phyloP scores from a whole-genome alignment of 1,284 basidiomycete genomes.

The Ganoderma boninense region DNA sequence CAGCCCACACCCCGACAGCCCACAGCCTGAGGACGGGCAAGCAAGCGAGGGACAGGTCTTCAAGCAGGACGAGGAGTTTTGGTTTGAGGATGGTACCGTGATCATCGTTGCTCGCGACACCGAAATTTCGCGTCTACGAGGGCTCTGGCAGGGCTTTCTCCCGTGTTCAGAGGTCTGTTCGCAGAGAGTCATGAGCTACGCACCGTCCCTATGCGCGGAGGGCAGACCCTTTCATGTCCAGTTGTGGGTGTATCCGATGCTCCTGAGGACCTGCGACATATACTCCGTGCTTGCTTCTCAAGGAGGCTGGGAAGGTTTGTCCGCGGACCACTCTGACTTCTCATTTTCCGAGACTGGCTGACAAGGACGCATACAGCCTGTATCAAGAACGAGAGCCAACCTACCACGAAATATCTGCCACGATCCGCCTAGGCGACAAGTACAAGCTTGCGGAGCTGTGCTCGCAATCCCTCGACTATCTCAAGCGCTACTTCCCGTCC shows the following conservation, averaged over 20 bases:
- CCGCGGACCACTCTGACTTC: neutral
- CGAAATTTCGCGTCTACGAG: slow-evolving; percentile 17
- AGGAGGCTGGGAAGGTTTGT: neutral
- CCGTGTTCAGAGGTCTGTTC: slow-evolving; percentile 21
- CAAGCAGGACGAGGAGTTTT: slow-evolving; percentile 17
- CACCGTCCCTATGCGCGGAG: neutral
- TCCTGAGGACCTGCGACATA: slow-evolving; percentile 7
- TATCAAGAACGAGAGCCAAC: neutral
- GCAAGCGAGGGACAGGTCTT: neutral
- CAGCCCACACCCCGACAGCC: no score
- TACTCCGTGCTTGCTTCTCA: slow-evolving; percentile 9
- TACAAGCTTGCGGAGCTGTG: slow-evolving; percentile 9
- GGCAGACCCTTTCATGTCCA: neutral
- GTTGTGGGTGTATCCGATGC: slow-evolving; percentile 8
- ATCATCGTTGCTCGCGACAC: slow-evolving; percentile 17
- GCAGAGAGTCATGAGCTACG: neutral
- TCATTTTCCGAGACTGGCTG: neutral
- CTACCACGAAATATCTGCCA: slow-evolving; percentile 5
- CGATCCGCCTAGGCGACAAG: slow-evolving; percentile 13
- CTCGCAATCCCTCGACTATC: neutral
- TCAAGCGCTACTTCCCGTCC: slow-evolving; percentile 9
- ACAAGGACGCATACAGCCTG: neutral
- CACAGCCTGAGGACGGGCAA: neutral
- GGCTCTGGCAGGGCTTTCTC: slow-evolving; percentile 18
- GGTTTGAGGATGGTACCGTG: slow-evolving; percentile 23